Evolutionary conservation across 2,329 filamentous ascomycete species (phyloP).

Genomic region (Exophiala viscosa): DNA sequence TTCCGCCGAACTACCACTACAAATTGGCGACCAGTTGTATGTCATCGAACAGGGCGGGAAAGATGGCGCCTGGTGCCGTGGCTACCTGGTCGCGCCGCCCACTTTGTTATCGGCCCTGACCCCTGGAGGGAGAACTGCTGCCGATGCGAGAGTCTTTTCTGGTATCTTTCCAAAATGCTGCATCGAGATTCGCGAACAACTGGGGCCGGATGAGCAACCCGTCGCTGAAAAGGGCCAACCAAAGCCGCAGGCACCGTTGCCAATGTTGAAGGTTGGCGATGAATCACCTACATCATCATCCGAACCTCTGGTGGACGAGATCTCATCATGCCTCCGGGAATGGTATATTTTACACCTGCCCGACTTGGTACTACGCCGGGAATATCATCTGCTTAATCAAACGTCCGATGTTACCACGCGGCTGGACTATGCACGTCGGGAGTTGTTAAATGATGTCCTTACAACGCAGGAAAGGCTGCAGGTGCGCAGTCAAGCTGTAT

Average conservation of each 20-base stretch:
- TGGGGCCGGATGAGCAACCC: constrained; percentile 49
- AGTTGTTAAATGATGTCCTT: constrained; percentile 90
- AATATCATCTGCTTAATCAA: constrained; percentile 76
- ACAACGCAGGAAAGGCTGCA: constrained; percentile 77
- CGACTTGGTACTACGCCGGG: constrained; percentile 76
- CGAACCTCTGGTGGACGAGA: constrained; percentile 94
- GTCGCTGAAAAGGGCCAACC: constrained; percentile 11
- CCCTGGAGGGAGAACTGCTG: constrained; percentile 82
- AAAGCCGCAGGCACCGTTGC: constrained; percentile 85
- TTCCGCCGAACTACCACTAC: constrained; percentile 87
- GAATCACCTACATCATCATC: constrained; percentile 86
- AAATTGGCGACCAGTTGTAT: constrained; percentile 97
- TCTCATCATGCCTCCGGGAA: constrained; percentile 91
- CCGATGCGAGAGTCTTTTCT: constrained; percentile 96
- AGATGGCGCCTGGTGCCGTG: constrained; percentile 87
- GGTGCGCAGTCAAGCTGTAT: constrained; percentile 84
- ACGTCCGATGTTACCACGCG: constrained; percentile 75
- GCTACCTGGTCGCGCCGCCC: constrained; percentile 91
- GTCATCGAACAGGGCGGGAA: constrained; percentile 91
- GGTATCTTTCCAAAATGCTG: constrained; percentile 94
- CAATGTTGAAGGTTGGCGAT: constrained; percentile 96
- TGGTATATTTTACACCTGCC: constrained; percentile 98
- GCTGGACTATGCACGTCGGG: constrained; percentile 80
- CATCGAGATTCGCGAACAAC: constrained; percentile 88
- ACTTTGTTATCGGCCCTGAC: constrained; percentile 89